phyloP scores from a whole-genome alignment of 108 stramenopile genomes.

The Nannochloropsis gaditana region DNA sequence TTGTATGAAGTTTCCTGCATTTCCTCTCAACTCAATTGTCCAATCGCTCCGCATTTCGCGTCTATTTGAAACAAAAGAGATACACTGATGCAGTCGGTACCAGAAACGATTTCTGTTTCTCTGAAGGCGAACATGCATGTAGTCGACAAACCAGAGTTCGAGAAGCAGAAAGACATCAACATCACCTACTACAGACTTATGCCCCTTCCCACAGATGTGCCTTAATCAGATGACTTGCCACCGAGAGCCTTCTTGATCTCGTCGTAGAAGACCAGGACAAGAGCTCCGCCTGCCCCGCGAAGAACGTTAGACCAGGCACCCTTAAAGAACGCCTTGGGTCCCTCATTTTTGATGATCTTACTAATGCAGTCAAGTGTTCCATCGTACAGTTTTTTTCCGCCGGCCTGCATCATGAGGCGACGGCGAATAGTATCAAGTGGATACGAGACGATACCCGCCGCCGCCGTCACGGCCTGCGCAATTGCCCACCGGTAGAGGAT shows the following conservation, averaged over 20 bases:
- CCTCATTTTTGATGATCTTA: conserved; percentile 90
- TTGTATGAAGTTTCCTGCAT: no score
- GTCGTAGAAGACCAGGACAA: conserved; percentile 94
- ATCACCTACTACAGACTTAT: no score
- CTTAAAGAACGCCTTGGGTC: conserved; percentile 88
- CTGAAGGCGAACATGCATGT: no score
- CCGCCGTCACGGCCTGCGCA: conserved; percentile 81
- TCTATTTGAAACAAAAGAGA: no score
- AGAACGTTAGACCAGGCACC: conserved; percentile 98
- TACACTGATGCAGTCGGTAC: no score
- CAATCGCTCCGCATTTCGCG: no score
- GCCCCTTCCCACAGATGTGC: no score
- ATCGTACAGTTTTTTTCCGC: conserved; percentile 86
- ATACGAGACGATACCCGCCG: conserved; percentile 94
- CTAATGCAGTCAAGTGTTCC: conserved; percentile 89
- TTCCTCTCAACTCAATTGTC: no score
- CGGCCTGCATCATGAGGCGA: conserved; percentile 98
- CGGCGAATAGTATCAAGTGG: conserved; percentile 99
- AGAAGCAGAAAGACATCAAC: no score
- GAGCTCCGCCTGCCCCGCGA: conserved; percentile 90
- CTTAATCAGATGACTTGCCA: neutral
- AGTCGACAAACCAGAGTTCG: no score
- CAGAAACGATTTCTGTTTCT: no score
- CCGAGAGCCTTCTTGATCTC: conserved; percentile 66
- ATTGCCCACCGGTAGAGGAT: conserved; percentile 87